phyloP scores from a whole-genome alignment of 192 early-diverging fungal genomes.

The Umbelopsis sp. region DNA sequence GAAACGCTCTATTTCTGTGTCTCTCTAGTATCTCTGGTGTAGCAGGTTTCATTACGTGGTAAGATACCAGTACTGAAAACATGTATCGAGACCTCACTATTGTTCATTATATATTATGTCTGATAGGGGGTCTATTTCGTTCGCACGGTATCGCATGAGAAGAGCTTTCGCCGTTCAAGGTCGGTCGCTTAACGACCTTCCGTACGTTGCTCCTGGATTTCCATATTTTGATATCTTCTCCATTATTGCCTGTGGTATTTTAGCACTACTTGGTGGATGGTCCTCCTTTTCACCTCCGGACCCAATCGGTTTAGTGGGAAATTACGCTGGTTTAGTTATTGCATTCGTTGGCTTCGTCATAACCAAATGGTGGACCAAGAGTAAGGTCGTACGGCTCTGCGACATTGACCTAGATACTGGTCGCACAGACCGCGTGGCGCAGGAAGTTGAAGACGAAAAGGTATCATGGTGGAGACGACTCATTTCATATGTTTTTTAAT shows the following conservation, averaged over 20 bases:
- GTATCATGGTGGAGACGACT: neutral
- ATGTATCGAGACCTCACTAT: no score
- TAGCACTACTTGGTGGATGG: slow-evolving; percentile 27
- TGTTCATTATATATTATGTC: no score
- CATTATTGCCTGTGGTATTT: slow-evolving; percentile 27
- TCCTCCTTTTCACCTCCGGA: slow-evolving; percentile 32
- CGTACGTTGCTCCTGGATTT: slow-evolving; percentile 62
- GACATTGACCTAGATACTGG: slow-evolving; percentile 32
- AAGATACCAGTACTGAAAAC: neutral
- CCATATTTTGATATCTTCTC: slow-evolving; percentile 31
- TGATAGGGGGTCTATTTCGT: slow-evolving; percentile 68
- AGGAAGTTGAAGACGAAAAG: neutral
- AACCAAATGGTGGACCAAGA: slow-evolving; percentile 28
- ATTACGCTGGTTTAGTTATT: slow-evolving; percentile 32
- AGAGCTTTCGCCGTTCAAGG: slow-evolving; percentile 74
- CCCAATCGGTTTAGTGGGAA: slow-evolving; percentile 29
- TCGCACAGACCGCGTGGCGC: neutral
- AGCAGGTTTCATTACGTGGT: slow-evolving; percentile 60
- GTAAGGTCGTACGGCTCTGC: slow-evolving; percentile 30
- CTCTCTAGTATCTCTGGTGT: slow-evolving; percentile 30
- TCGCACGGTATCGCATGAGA: slow-evolving; percentile 86
- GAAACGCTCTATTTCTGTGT: slow-evolving; percentile 32
- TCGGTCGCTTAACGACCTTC: slow-evolving; percentile 59
- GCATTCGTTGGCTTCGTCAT: slow-evolving; percentile 22
- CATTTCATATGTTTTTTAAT: neutral